Evolutionary conservation across 306 rosid genomes (phyloP).

Genomic region (Quercus berberidifolia): DNA sequence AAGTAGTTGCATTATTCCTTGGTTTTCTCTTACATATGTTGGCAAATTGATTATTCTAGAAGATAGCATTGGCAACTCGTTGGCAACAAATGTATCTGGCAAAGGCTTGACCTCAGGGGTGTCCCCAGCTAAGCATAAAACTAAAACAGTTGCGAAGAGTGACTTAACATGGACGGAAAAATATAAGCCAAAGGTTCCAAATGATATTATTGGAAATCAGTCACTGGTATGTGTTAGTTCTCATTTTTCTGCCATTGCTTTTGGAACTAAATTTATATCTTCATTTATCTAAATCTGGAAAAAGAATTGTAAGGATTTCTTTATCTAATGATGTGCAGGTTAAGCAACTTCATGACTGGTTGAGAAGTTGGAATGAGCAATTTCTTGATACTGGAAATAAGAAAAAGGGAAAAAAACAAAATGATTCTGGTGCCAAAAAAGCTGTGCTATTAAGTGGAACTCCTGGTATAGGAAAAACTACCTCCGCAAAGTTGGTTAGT

Average conservation of each 20-base stretch:
- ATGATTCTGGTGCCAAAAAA: constrained; percentile 61
- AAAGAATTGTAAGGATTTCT: constrained; percentile 21
- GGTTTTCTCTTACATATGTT: constrained; percentile 1
- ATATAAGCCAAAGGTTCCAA: constrained; percentile 69
- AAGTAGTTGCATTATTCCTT: background rate
- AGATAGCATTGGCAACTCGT: constrained; percentile 14
- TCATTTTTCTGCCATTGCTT: constrained; percentile 14
- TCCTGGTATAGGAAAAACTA: constrained; percentile 98
- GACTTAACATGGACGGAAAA: constrained; percentile 79
- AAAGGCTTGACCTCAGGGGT: constrained; percentile 43
- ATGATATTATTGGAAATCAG: constrained; percentile 83
- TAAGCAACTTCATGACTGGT: constrained; percentile 87
- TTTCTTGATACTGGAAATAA: constrained; percentile 63
- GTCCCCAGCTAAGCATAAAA: constrained; percentile 40
- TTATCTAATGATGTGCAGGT: constrained; percentile 54
- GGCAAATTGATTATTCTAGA: constrained; percentile 18
- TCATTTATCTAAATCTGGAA: constrained; percentile 14
- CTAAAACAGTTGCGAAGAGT: constrained; percentile 29
- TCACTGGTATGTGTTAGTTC: constrained; percentile 65
- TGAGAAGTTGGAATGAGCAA: constrained; percentile 74
- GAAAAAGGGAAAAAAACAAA: constrained; percentile 56
- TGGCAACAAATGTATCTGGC: constrained; percentile 32
- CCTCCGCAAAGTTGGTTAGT: constrained; percentile 90
- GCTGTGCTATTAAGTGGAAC: constrained; percentile 89
- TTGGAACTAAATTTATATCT: constrained; percentile 1